These are phyloP conservation scores for Claviceps sp. DNA, from an alignment of 2,329 filamentous ascomycete species.

Conservation along the genomic window DNA sequence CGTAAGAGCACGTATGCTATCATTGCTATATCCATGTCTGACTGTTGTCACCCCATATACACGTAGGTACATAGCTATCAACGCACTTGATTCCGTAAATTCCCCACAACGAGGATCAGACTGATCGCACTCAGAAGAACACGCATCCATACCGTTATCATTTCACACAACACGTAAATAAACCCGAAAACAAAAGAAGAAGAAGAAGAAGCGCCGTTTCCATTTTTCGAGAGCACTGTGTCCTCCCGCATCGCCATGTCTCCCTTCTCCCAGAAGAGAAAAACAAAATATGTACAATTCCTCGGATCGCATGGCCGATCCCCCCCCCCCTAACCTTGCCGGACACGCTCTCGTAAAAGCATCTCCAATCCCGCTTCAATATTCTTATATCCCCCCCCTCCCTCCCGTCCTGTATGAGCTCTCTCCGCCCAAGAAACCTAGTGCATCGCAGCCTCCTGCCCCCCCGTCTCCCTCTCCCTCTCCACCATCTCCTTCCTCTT, in stretches of 20 bases:
- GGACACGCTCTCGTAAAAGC: no score
- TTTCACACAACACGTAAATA: not conserved
- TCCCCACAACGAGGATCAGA: no score
- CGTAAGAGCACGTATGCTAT: no score
- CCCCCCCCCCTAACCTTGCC: not conserved
- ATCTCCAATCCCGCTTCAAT: no score
- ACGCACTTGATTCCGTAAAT: no score
- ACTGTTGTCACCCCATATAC: no score
- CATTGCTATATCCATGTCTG: no score
- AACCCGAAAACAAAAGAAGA: not conserved
- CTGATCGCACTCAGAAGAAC: no score
- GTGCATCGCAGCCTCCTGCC: not conserved
- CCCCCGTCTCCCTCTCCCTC: conserved; percentile 17
- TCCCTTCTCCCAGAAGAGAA: not conserved
- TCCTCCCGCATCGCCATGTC: no score
- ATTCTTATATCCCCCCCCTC: not conserved
- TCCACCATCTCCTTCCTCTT: conserved; percentile 62
- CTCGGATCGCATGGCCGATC: not conserved
- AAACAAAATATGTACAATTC: not conserved
- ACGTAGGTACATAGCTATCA: no score
- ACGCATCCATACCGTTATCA: not conserved
- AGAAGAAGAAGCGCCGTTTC: not conserved
- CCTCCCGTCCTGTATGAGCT: not conserved
- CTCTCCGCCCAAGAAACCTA: not conserved
- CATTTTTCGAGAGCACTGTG: not conserved